Percentiles rank a stretch among this genome's conserved stretches.
These are phyloP conservation scores for Macrocystidia cucumis DNA, from an alignment of 1,284 basidiomycete genomes.

Conservation along the genomic window DNA sequence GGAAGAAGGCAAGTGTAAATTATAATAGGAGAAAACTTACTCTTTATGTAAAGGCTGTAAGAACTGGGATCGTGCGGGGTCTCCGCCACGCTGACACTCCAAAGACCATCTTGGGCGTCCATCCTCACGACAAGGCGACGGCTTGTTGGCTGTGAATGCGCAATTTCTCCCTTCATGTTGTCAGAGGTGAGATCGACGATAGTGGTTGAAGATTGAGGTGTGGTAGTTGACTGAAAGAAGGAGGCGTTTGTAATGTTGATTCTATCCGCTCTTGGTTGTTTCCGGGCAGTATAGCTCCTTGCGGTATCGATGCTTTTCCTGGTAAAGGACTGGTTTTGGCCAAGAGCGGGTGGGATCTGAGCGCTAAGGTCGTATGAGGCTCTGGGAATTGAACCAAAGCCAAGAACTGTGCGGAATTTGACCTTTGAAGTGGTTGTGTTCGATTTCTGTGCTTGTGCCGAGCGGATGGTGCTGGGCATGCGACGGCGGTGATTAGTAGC, in stretches of 20 bases:
- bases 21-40: conserved; percentile 32
- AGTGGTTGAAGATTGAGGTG: conserved; percentile 5
- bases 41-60: conserved; percentile 67
- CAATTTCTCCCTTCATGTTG: conserved; percentile 26
- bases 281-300: conserved; percentile 11
- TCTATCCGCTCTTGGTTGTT: conserved; percentile 12
- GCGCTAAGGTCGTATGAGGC: conserved; percentile 12
- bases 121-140: conserved; percentile 37
- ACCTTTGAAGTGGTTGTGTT: conserved; percentile 14
- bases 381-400: conserved; percentile 14
- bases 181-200: conserved; percentile 11
- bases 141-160: conserved; percentile 18
- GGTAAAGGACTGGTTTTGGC: conserved; percentile 11
- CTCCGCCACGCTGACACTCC: conserved; percentile 72
- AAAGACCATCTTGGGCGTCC: conserved; percentile 60
- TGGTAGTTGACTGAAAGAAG: conserved; percentile 12
- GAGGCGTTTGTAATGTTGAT: conserved; percentile 13
- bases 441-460: conserved; percentile 10
- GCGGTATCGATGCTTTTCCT: conserved; percentile 18
- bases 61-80: conserved; percentile 50
- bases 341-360: conserved; percentile 8
- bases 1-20: too few species aligned
- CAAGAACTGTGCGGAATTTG: conserved; percentile 16
- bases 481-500: conserved; percentile 9
- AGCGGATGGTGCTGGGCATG: conserved; percentile 15